These are phyloP conservation scores for Claviceps sp. DNA, from an alignment of 2,329 filamentous ascomycete species.

Conservation along the genomic window DNA sequence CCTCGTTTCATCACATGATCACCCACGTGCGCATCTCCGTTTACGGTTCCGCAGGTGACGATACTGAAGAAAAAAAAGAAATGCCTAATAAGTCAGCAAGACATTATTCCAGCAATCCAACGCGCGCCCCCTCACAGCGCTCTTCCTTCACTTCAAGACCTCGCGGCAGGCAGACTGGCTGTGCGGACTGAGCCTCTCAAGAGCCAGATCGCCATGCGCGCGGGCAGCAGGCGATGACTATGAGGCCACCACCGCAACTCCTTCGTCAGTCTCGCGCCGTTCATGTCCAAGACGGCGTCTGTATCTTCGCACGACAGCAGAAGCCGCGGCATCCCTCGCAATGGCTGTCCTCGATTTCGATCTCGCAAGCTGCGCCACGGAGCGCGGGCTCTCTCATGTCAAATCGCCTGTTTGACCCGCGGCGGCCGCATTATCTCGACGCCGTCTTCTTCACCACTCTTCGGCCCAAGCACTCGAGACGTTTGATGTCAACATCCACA, in stretches of 20 bases:
- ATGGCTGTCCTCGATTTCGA: constrained; percentile 19
- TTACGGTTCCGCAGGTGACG: neutral
- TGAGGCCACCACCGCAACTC: constrained; percentile 21
- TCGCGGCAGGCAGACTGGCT: neutral
- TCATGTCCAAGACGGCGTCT: constrained; percentile 13
- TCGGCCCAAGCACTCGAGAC: constrained; percentile 12
- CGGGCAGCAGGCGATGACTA: constrained; percentile 15
- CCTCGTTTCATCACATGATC: constrained; percentile 4
- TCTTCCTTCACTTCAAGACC: neutral
- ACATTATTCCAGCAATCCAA: neutral
- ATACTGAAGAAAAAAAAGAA: neutral
- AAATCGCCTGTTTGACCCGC: constrained; percentile 19
- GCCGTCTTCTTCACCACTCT: constrained; percentile 13
- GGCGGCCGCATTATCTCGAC: constrained; percentile 23
- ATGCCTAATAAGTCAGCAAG: neutral
- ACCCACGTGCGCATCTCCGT: neutral
- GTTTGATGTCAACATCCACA: constrained; percentile 15
- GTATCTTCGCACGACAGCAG: constrained; percentile 9
- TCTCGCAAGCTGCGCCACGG: constrained; percentile 12
- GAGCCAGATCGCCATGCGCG: constrained; percentile 14
- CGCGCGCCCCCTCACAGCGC: neutral
- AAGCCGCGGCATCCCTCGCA: constrained; percentile 6
- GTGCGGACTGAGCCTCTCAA: neutral
- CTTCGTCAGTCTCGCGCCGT: constrained; percentile 13
- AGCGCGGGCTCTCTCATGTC: constrained; percentile 21